Conservation (phyloP, 495 filamentous ascomycete species). For the Hypoxylon cercidicola region DNA sequence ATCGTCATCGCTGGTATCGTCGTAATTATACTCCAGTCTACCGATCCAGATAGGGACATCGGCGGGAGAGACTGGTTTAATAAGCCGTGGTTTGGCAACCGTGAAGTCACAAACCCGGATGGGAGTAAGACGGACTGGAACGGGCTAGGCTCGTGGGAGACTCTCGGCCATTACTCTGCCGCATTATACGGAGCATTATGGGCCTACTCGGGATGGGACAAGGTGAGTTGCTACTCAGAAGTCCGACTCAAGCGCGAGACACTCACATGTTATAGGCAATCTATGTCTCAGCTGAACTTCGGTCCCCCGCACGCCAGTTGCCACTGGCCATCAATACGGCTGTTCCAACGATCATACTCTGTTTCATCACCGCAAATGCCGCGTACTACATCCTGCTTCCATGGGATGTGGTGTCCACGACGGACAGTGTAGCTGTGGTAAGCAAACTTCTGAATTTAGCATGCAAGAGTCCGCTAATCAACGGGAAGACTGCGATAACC, state of each 20-base stretch:
- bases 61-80: slow-evolving; percentile 63
- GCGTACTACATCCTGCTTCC: slow-evolving; percentile 67
- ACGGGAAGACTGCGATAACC: slow-evolving; percentile 60
- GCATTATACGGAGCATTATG: slow-evolving; percentile 66
- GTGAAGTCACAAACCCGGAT: slow-evolving; percentile 56
- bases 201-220: slow-evolving; percentile 71
- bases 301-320: slow-evolving; percentile 59
- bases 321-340: slow-evolving; percentile 66
- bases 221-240: slow-evolving; percentile 49
- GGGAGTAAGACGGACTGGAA: slow-evolving; percentile 63
- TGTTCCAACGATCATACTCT: slow-evolving; percentile 63
- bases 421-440: slow-evolving; percentile 67
- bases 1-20: slow-evolving; percentile 60
- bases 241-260: slow-evolving; percentile 3
- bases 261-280: slow-evolving; percentile 53
- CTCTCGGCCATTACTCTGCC: slow-evolving; percentile 62
- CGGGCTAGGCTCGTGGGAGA: slow-evolving; percentile 56
- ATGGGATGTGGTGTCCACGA: slow-evolving; percentile 62
- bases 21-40: slow-evolving; percentile 53
- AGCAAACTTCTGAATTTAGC: slow-evolving; percentile 29
- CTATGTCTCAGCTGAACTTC: slow-evolving; percentile 65
- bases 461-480: not conserved
- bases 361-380: slow-evolving; percentile 63
- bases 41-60: slow-evolving; percentile 45
- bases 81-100: slow-evolving; percentile 60